Percentiles rank a stretch among this genome's conserved stretches.
These are phyloP conservation scores for Hanseniaspora sp. DNA, from an alignment of 1,139 yeast species.

Conservation along the genomic window DNA sequence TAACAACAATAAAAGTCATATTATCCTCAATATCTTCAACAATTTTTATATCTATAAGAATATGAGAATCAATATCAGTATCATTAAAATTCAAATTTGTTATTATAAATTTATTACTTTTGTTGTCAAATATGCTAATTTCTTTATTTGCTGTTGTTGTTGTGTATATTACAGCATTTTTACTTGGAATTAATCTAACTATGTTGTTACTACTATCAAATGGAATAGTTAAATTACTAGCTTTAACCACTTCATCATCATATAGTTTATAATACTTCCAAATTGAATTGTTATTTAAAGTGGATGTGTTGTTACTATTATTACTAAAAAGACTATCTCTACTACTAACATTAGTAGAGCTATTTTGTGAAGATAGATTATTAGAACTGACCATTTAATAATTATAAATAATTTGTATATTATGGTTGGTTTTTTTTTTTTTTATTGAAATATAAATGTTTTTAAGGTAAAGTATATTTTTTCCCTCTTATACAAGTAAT, in stretches of 20 bases:
- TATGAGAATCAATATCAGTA: slow-evolving; percentile 4
- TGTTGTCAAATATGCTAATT: slow-evolving; percentile 4
- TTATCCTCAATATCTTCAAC: background rate
- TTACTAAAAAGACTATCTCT: background rate
- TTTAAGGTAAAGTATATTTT: too few relatives aligned
- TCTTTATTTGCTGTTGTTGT: background rate
- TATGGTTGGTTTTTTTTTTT: too few relatives aligned
- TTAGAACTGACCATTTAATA: background rate
- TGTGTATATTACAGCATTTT: background rate
- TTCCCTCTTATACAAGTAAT: too few relatives aligned
- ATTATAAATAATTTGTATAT: too few relatives aligned
- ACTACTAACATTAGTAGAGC: background rate
- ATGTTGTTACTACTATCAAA: background rate
- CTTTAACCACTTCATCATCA: background rate
- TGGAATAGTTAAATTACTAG: background rate
- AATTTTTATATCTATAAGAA: background rate
- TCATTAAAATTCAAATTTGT: slow-evolving; percentile 1
- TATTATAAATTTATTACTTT: slow-evolving; percentile 16
- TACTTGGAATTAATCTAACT: background rate
- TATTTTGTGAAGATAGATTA: background rate
- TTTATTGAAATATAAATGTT: too few relatives aligned
- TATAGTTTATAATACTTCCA: slow-evolving; percentile 13
- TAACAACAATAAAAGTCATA: background rate
- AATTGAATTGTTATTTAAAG: background rate
- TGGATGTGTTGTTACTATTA: background rate